Base-by-base conservation (phyloP, 2,329 filamentous ascomycete genomes). In the Phyllosticta citrichinensis region DNA sequence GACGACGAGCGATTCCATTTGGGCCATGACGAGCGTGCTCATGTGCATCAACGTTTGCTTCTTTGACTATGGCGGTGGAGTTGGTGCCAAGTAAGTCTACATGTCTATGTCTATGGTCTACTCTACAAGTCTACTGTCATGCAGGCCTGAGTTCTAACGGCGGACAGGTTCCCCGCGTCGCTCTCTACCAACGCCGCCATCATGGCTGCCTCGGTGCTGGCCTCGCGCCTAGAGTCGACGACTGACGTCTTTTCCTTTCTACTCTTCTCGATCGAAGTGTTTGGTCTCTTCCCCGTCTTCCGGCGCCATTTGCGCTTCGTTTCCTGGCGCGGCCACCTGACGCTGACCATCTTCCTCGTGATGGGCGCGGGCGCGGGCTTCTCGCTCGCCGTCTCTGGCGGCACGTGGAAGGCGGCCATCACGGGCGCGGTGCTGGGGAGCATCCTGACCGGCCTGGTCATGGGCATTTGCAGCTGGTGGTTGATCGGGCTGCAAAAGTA, bases 401-500 rank as follows among this genome's bases (percentile, higher is more conserved):
- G 79, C 64, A 74, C 84, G 67, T 77, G 82, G 80, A 73, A 78
- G 57, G 78, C 83, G 60, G 80, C 81, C 27, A 73, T 93, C 24
- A 77, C 89, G 2, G 94, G 94, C 12, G 86, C 90, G 65, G 73
- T 93, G 1, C 78, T 96, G 5, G 90, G 90, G 5, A 83, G 85
- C n/a, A 69, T 93, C 10, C 79, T 91, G 22, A 87, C 88, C 0
- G 84, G 86, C 4, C 73, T 96, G 59, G 86, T 86, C 2, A 96
- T 97, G 85, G 94, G 93, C 1, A 87, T 91, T 12, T 97, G 92
- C 73, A 96, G 91, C 71, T 97, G 92, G 93, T 97, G 94, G 92
- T 77, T 99, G 64, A 97, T 99, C 69, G 89, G 91, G 9, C 75
- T 99, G 73, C 94, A 99, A 76, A 93, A 96, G 77, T 99, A 97